Base-by-base conservation (phyloP, 2,329 filamentous ascomycete genomes). In the Aureobasidium sp. region DNA sequence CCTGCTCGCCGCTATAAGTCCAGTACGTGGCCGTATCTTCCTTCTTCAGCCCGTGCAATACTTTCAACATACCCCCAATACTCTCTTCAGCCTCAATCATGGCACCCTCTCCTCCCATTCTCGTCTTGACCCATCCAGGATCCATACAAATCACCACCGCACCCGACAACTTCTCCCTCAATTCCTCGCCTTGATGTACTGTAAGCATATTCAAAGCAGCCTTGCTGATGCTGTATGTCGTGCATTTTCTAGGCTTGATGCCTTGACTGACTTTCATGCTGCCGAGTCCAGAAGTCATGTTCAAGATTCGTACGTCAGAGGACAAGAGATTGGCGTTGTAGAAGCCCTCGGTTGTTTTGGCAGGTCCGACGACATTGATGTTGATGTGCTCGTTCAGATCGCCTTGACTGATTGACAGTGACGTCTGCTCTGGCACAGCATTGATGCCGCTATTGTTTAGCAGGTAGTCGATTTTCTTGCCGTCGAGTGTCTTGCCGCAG, bases 361-460 rank as follows among this genome's bases (percentile, higher is more conserved):
- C 73, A 0, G 74, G 74, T 0, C 74, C 75, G 16, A 76, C 52
- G 3, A 77, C 73, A 52, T 78, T 77, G 57, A 69, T 62, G 22
- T 66, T 61, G 45, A 78, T 70, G 44, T 74, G 70, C n/a, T 66
- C 59, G 2, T 64, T 35, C 24, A 77, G 58, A 2, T 64, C 67
- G 1, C 64, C 62, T 0, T 68, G 58, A 8, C 67, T 66, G 1
- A 77, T 66, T 0, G 63, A 66, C 16, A 76, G 59, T 19, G 66
- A 68, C 14, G 63, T 71, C 47, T 75, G 67, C 7, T 60, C 51
- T 0, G 65, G 60, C 1, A 64, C 61, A 19, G 63, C 59, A 54
- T 75, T 72, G 56, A 75, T 69, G 14, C 68, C 71, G 0, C 71
- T 70, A 35, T 72, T 64, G 55, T 71, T 70, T 60, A 74, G 64